Evolutionary conservation across 768 basidiomycete genomes (phyloP).

Genomic region (Pulveroboletus sp.): DNA sequence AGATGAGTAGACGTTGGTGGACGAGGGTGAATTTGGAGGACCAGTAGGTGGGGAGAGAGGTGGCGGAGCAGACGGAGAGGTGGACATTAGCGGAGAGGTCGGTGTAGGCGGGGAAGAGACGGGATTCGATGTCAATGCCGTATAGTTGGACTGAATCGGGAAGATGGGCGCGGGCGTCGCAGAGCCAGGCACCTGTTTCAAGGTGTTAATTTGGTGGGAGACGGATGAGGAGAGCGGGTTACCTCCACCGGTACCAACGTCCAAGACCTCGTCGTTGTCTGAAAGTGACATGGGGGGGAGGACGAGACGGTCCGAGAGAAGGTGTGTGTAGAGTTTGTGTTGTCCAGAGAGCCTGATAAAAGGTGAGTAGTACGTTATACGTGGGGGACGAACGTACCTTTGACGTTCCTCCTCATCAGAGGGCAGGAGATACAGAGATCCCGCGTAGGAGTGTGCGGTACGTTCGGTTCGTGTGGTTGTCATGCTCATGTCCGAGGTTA

Average conservation of each 20-base stretch:
- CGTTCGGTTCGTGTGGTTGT: no score
- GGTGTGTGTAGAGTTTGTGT: background rate
- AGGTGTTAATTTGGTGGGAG: background rate
- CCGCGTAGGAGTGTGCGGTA: no score
- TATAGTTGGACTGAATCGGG: slow-evolving; percentile 3
- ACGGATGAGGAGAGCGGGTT: background rate
- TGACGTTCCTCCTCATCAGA: background rate
- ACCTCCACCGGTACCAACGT: slow-evolving; percentile 1
- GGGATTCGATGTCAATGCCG: slow-evolving; percentile 13
- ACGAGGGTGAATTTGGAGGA: slow-evolving; percentile 21
- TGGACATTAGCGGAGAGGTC: background rate
- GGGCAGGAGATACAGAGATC: slow-evolving; percentile 2
- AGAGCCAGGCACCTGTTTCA: background rate
- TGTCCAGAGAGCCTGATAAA: background rate
- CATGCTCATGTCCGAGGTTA: no score
- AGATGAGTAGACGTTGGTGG: slow-evolving; percentile 28
- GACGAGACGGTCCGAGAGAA: no score
- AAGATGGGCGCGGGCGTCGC: no score
- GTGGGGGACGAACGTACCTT: background rate
- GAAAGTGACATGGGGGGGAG: background rate
- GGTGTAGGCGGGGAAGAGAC: slow-evolving; percentile 5
- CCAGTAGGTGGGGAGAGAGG: slow-evolving; percentile 19
- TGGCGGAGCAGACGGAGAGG: background rate
- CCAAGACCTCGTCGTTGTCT: background rate
- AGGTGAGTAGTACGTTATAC: background rate